Conservation (phyloP, 2,329 filamentous ascomycete species). For the Remersonia thermophila region DNA sequence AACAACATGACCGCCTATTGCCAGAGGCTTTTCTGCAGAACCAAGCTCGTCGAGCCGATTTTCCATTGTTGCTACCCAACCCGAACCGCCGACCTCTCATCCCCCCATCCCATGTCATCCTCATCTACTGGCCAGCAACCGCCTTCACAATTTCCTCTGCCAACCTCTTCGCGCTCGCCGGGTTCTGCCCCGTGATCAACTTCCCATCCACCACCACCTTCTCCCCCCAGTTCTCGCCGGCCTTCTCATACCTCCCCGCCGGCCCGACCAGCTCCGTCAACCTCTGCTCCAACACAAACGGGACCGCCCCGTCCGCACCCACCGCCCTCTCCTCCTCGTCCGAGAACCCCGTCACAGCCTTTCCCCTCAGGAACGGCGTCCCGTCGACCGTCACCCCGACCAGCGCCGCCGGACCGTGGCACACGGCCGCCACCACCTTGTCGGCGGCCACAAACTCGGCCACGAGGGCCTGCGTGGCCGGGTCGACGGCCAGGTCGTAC, state of each 20-base stretch:
- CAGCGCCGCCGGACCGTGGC: constrained; percentile 55
- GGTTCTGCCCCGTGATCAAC: constrained; percentile 48
- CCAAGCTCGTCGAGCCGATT: no score
- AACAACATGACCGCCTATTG: no score
- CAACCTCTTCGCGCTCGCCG: constrained; percentile 37
- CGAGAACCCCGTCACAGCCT: constrained; percentile 47
- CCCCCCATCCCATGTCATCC: no score
- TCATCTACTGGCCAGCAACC: constrained; percentile 15
- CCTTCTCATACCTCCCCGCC: constrained; percentile 45
- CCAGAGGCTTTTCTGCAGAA: no score
- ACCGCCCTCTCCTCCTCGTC: constrained; percentile 42
- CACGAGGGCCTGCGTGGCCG: constrained; percentile 45
- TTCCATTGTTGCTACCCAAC: no score
- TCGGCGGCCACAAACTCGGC: constrained; percentile 47
- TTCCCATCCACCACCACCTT: constrained; percentile 39
- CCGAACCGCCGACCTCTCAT: no score
- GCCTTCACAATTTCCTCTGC: constrained; percentile 39
- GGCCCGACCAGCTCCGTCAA: constrained; percentile 37
- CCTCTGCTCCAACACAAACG: constrained; percentile 49
- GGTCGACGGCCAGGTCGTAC: constrained; percentile 51
- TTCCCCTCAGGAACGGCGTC: constrained; percentile 38
- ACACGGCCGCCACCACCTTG: constrained; percentile 55
- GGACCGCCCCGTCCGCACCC: constrained; percentile 31
- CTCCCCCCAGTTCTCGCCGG: constrained; percentile 35
- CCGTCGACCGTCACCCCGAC: constrained; percentile 39